Percentiles rank a stretch among this genome's conserved stretches.
These are phyloP conservation scores for Poronia punctata DNA, from an alignment of 495 filamentous ascomycete genomes.

Conservation along the genomic window DNA sequence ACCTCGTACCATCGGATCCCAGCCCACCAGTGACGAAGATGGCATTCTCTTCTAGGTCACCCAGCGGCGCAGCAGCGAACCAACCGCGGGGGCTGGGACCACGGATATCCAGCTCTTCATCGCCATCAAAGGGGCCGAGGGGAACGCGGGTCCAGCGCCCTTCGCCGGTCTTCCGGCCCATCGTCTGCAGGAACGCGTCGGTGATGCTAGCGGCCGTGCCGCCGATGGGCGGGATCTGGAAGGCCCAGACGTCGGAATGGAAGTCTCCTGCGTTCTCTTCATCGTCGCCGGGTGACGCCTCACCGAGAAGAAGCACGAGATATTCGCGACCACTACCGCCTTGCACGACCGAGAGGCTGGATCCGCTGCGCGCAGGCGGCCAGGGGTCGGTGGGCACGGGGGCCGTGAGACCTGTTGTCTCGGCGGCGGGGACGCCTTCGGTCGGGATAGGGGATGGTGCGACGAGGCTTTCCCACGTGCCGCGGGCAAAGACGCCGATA, in stretches of 20 bases:
- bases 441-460: conserved; percentile 7
- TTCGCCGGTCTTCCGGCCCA: conserved; percentile 45
- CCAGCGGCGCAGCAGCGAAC: conserved; percentile 40
- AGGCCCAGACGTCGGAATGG: conserved; percentile 67
- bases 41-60: conserved; percentile 42
- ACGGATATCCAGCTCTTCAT: conserved; percentile 31
- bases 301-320: conserved; percentile 63
- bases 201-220: conserved; percentile 45
- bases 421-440: conserved; percentile 16
- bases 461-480: conserved; percentile 32
- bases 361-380: conserved; percentile 39
- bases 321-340: conserved; percentile 49
- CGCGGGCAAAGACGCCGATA: conserved; percentile 27
- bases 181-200: conserved; percentile 46
- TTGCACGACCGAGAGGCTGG: conserved; percentile 39
- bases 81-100: conserved; percentile 40
- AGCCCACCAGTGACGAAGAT: conserved; percentile 49
- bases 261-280: conserved; percentile 64
- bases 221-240: conserved; percentile 50
- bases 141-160: conserved; percentile 44
- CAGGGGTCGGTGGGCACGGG: conserved; percentile 22
- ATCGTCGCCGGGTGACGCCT: conserved; percentile 52
- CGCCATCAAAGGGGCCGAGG: conserved; percentile 35
- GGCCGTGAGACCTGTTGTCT: conserved; percentile 17
- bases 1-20: conserved; percentile 31